Base-by-base conservation (phyloP, 2,329 filamentous ascomycete genomes). In the Epicoccum nigrum region DNA sequence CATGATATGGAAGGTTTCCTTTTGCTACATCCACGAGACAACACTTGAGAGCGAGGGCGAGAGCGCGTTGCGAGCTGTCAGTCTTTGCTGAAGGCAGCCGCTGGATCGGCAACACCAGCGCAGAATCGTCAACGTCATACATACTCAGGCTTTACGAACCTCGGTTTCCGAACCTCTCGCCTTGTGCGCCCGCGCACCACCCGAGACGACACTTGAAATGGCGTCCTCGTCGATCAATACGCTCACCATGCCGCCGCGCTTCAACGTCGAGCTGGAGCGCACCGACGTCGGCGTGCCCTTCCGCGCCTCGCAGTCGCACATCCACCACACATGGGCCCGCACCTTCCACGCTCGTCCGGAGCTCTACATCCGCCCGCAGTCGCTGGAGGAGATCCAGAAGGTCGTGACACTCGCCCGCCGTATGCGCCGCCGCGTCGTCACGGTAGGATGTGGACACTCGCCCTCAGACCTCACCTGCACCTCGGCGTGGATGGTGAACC, bases 381-480 rank as follows among this genome's bases (percentile, higher is more conserved):
- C 86, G 1, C 79, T 94, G 43, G 78, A 79, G 12, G 93, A 97
- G 75, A 84, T 99, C 59, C 88, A 93, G 72, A 92, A 95, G 72
- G 80, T 89, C 42, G 83, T 97, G 55, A 86, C 82, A 33, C 83
- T 97, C 17, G 94, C 94, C 5, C 87, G 89, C 52, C 83, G 81
- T 75, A 94, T 89, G 74, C 86, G 92, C 33, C 86, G 90, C 38
- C 87, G 92, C 54, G 77, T 99, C 52, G 88, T 92, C 28, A 89
- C 89, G 5, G 88, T 92, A n/a, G 93, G 94, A 53, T 93, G 89
- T 64, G 91, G 87, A 48, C 93, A 99, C 77, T 97, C 92, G 46
- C 94, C 93, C 7, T 95, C 89, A 58, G 88, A 93, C 67, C 77
- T 99, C 34, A 97, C 93, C 4, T 96, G 91, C 75, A 96, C 92